Conservation (phyloP, 352 stramenopile species). For the Sclerospora graminicola region DNA sequence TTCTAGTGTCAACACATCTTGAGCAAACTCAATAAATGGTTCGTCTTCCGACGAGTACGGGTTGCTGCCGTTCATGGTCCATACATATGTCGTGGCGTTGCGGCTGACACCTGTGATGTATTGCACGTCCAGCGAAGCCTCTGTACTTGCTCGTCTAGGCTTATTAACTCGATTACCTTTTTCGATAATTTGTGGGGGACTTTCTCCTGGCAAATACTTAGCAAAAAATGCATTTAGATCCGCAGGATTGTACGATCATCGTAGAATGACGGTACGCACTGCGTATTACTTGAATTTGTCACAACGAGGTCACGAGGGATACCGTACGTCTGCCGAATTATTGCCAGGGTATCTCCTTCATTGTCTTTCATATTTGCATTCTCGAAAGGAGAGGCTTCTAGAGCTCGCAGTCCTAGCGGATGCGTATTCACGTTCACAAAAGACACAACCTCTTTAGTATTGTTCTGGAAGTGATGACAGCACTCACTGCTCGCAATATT, state of each 20-base stretch:
- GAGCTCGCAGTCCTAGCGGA: slow-evolving; percentile 39
- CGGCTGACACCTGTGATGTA: slow-evolving; percentile 82
- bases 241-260: slow-evolving; percentile 42
- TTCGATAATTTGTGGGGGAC: slow-evolving; percentile 37
- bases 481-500: slow-evolving; percentile 28
- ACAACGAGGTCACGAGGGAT: slow-evolving; percentile 60
- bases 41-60: slow-evolving; percentile 78
- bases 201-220: slow-evolving; percentile 35
- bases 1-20: slow-evolving; percentile 60
- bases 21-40: slow-evolving; percentile 74
- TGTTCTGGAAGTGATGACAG: slow-evolving; percentile 29
- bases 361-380: slow-evolving; percentile 2
- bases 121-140: slow-evolving; percentile 86
- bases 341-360: slow-evolving; percentile 23
- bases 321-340: slow-evolving; percentile 47
- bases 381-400: slow-evolving; percentile 20
- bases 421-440: slow-evolving; percentile 68
- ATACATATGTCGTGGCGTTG: slow-evolving; percentile 72
- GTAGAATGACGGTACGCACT: slow-evolving; percentile 74
- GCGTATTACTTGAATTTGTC: slow-evolving; percentile 49
- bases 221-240: slow-evolving; percentile 56
- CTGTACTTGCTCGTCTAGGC: slow-evolving; percentile 29
- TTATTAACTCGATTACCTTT: slow-evolving; percentile 43
- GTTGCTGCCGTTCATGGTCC: slow-evolving; percentile 77
- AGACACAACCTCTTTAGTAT: slow-evolving; percentile 30